A percentile compares a stretch with the other conserved stretches of the same genome.
These are phyloP conservation scores for Epichloe gansuensis DNA, from an alignment of 2,329 filamentous ascomycete genomes.

Conservation along the genomic window DNA sequence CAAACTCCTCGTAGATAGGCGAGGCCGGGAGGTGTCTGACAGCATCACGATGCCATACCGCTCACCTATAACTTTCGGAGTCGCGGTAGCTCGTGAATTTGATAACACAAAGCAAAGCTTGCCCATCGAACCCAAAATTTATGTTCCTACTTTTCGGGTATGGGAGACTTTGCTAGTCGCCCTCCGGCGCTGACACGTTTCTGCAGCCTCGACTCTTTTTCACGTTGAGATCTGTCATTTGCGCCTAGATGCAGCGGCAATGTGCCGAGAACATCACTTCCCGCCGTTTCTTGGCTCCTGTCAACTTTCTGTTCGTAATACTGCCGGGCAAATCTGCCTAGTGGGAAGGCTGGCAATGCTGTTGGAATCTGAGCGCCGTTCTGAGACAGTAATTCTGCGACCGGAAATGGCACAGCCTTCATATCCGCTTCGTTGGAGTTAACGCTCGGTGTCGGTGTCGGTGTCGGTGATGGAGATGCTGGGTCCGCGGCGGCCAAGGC, in stretches of 20 bases:
- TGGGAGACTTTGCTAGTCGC: conserved; percentile 52
- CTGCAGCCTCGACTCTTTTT: conserved; percentile 57
- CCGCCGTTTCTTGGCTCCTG: conserved; percentile 29
- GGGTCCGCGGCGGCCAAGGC: conserved; percentile 89
- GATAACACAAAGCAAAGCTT: conserved; percentile 24
- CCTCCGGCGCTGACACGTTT: conserved; percentile 71
- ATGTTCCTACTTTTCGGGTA: conserved; percentile 45
- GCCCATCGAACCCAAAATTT: conserved; percentile 27
- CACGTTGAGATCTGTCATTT: conserved; percentile 40
- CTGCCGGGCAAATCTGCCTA: conserved; percentile 65
- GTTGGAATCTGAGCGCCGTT: conserved; percentile 83
- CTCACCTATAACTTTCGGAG: conserved; percentile 12
- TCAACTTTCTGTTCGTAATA: conserved; percentile 72
- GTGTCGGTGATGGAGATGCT: conserved; percentile 52
- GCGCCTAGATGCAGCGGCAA: conserved; percentile 36
- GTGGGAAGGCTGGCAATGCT: conserved; percentile 64
- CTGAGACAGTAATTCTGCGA: conserved; percentile 83
- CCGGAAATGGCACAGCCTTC: conserved; percentile 60
- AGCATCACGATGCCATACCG: not conserved
- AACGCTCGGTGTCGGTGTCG: conserved; percentile 30
- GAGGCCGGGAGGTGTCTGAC: not conserved
- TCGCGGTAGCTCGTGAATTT: conserved; percentile 18
- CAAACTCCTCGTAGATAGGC: not conserved
- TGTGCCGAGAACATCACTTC: conserved; percentile 45
- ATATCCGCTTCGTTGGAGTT: conserved; percentile 30